Evolutionary conservation across 1,139 yeast genomes (phyloP).

Genomic region (Cylindricascospora bacillispora): DNA sequence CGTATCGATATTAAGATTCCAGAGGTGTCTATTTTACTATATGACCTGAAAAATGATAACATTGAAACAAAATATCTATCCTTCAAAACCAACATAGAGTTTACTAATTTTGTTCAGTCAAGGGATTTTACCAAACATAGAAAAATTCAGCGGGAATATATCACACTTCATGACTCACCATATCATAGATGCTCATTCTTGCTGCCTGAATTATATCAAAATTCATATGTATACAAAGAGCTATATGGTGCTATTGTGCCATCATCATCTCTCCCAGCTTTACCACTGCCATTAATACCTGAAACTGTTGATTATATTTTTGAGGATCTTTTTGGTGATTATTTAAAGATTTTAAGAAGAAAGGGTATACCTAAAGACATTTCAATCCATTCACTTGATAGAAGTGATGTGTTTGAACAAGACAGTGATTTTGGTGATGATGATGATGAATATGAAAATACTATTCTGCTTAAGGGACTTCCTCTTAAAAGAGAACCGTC

Average conservation of each 20-base stretch:
- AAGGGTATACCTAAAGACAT: conserved; percentile 91
- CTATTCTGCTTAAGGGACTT: too few relatives aligned
- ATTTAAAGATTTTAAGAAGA: conserved; percentile 50
- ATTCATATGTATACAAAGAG: conserved; percentile 31
- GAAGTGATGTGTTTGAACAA: too few relatives aligned
- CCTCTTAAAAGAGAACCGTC: background rate
- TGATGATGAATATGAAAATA: conserved; percentile 2
- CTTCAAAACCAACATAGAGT: conserved; percentile 41
- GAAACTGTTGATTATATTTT: conserved; percentile 31
- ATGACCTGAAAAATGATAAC: conserved; percentile 12
- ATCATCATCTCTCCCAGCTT: conserved; percentile 51
- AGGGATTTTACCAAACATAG: conserved; percentile 36
- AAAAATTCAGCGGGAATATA: conserved; percentile 48
- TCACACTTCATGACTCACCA: conserved; percentile 66
- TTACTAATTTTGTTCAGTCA: conserved; percentile 51
- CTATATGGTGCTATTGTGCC: conserved; percentile 45
- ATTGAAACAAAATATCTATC: conserved; percentile 16
- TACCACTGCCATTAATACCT: conserved; percentile 46
- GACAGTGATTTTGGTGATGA: conserved; percentile 1
- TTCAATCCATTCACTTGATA: conserved; percentile 1
- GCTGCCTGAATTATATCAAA: conserved; percentile 38
- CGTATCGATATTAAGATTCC: conserved; percentile 42
- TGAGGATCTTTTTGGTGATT: conserved; percentile 25
- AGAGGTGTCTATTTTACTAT: conserved; percentile 22
- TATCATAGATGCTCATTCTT: conserved; percentile 69